These are phyloP conservation scores for Sechiopsis laciniata DNA, from an alignment of 306 rosid species.

Conservation along the genomic window DNA sequence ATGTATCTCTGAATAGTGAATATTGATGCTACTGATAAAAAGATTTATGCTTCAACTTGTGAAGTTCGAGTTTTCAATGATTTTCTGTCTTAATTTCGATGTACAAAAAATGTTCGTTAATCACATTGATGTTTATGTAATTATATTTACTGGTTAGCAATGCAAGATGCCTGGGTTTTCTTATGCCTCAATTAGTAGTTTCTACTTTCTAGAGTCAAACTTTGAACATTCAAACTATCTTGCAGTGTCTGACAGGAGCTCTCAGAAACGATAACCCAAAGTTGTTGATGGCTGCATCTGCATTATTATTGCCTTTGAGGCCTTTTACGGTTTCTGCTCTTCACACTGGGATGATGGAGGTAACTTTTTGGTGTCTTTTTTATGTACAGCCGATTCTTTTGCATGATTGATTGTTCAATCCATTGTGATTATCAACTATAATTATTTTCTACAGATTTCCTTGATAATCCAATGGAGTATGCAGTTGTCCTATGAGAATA, in stretches of 20 bases:
- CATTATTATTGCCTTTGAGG: constrained; percentile 63
- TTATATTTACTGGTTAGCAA: neutral
- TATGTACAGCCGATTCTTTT: neutral
- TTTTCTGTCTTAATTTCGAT: neutral
- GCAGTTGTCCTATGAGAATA: no score
- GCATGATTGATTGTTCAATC: neutral
- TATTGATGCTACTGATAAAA: neutral
- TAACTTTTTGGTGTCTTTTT: constrained; percentile 18
- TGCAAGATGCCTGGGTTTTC: constrained; percentile 3
- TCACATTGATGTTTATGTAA: neutral
- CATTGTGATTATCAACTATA: no score
- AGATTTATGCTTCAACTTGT: constrained; percentile 2
- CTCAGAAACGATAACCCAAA: constrained; percentile 71
- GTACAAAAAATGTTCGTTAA: neutral
- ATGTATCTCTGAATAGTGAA: neutral
- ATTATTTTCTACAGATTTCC: no score
- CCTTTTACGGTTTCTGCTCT: constrained; percentile 86
- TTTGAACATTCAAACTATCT: constrained; percentile 13
- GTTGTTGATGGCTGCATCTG: constrained; percentile 86
- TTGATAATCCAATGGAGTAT: no score
- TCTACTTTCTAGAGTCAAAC: neutral
- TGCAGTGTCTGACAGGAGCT: constrained; percentile 84
- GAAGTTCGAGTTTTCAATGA: neutral
- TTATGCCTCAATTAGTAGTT: neutral
- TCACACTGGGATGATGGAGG: constrained; percentile 99